Percentiles rank a stretch among this genome's conserved stretches.
phyloP scores from a whole-genome alignment of 2,329 filamentous ascomycete species.

The Pseudocercospora fijiensis region DNA sequence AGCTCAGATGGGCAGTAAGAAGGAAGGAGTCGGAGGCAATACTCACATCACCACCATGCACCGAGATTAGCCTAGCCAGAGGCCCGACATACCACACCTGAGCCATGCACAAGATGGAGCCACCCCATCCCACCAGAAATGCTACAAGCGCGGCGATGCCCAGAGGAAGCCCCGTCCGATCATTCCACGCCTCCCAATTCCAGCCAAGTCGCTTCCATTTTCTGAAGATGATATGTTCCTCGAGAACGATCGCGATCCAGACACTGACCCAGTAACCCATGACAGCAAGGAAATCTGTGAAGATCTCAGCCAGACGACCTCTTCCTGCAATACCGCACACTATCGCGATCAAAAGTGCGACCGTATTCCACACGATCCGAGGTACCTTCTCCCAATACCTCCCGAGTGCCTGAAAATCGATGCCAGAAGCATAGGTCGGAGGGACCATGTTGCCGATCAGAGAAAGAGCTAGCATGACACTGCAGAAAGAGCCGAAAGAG shows the following conservation, averaged over 20 bases:
- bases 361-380: slow-evolving; percentile 63
- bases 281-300: slow-evolving; percentile 67
- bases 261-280: slow-evolving; percentile 71
- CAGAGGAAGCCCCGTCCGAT: slow-evolving; percentile 58
- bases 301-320: slow-evolving; percentile 60
- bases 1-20: background rate
- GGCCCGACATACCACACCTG: slow-evolving; percentile 70
- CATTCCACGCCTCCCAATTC: slow-evolving; percentile 63
- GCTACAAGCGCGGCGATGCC: slow-evolving; percentile 61
- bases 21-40: background rate
- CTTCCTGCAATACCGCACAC: slow-evolving; percentile 65
- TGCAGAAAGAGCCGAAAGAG: slow-evolving; percentile 65
- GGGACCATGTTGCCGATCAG: slow-evolving; percentile 66
- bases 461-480: slow-evolving; percentile 63
- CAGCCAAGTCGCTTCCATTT: slow-evolving; percentile 49
- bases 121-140: slow-evolving; percentile 65
- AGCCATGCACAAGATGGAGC: slow-evolving; percentile 65
- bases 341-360: slow-evolving; percentile 62
- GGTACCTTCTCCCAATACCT: slow-evolving; percentile 59
- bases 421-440: slow-evolving; percentile 62
- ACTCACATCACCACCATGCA: slow-evolving; percentile 58
- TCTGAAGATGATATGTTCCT: slow-evolving; percentile 64
- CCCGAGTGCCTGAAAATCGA: slow-evolving; percentile 68
- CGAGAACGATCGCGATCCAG: slow-evolving; percentile 62
- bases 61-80: slow-evolving; percentile 57